These are phyloP conservation scores for Lanmaoa pseudosensibilis DNA, from an alignment of 768 basidiomycete species.

Conservation along the genomic window DNA sequence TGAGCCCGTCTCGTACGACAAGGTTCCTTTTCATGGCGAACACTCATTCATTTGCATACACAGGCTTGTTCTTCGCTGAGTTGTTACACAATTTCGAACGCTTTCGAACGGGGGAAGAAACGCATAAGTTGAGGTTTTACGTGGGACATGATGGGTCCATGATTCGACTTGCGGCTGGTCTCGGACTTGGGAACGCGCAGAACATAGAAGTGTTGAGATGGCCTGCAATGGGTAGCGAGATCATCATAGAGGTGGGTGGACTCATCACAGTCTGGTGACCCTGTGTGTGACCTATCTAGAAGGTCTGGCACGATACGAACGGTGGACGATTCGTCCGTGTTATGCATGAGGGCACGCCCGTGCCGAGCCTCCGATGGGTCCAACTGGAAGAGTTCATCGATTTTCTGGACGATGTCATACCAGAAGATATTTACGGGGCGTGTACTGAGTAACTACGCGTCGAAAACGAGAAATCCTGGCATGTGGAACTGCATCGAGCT, in stretches of 20 bases:
- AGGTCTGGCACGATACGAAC: conserved; percentile 41
- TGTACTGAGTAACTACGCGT: conserved; percentile 15
- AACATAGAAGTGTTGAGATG: conserved; percentile 37
- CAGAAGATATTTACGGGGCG: conserved; percentile 30
- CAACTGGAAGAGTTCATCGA: conserved; percentile 36
- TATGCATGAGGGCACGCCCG: conserved; percentile 44
- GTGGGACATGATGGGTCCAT: conserved; percentile 52
- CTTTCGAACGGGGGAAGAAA: conserved; percentile 35
- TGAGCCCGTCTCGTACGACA: conserved; percentile 10
- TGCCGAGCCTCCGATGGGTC: conserved; percentile 39
- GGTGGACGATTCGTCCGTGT: conserved; percentile 40
- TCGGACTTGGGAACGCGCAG: conserved; percentile 38
- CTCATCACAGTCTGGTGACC: not conserved
- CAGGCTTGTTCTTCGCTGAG: conserved; percentile 49
- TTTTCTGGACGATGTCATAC: conserved; percentile 36
- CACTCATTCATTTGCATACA: not conserved
- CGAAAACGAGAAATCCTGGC: not conserved
- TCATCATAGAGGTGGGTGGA: conserved; percentile 44
- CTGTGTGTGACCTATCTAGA: not conserved
- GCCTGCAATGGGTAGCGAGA: conserved; percentile 49
- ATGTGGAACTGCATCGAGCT: not conserved
- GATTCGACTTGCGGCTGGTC: conserved; percentile 39
- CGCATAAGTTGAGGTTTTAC: conserved; percentile 40
- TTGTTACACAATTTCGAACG: conserved; percentile 40
- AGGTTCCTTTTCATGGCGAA: not conserved